phyloP scores from a whole-genome alignment of 768 basidiomycete species.

The Mycena pura region DNA sequence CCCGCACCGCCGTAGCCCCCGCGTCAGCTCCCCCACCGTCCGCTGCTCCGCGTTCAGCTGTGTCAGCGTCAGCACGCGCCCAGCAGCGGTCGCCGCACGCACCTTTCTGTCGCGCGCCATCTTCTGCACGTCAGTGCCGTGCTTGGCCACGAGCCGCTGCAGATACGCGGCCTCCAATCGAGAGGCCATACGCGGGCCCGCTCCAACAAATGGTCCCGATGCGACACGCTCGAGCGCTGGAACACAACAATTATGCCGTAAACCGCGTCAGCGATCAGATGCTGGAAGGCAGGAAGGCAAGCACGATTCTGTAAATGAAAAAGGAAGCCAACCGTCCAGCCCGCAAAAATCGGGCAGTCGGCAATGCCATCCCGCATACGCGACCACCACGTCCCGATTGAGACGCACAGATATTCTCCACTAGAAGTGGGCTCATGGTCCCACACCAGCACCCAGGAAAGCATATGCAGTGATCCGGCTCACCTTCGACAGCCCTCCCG shows the following conservation, averaged over 20 bases:
- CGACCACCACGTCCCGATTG: slow-evolving; percentile 21
- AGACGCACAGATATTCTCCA: slow-evolving; percentile 10
- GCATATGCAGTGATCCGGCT: slow-evolving; percentile 18
- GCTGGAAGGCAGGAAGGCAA: slow-evolving; percentile 26
- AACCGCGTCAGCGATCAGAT: slow-evolving; percentile 27
- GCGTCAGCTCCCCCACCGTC: slow-evolving; percentile 77
- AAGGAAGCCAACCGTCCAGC: slow-evolving; percentile 9
- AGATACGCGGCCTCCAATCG: slow-evolving; percentile 74
- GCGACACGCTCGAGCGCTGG: slow-evolving; percentile 70
- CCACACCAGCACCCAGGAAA: no score
- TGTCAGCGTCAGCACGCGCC: neutral
- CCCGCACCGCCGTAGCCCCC: slow-evolving; percentile 66
- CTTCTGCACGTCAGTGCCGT: slow-evolving; percentile 72
- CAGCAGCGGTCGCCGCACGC: neutral
- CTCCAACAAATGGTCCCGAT: slow-evolving; percentile 44
- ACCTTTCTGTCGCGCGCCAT: slow-evolving; percentile 81
- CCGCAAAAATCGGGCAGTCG: slow-evolving; percentile 22
- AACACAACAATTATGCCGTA: slow-evolving; percentile 30
- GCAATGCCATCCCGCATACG: slow-evolving; percentile 13
- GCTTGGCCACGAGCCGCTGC: slow-evolving; percentile 64
- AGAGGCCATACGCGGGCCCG: slow-evolving; percentile 68
- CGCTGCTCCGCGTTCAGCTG: slow-evolving; percentile 81
- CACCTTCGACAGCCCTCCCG: slow-evolving; percentile 17
- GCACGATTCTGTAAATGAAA: slow-evolving; percentile 17
- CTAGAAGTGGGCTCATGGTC: slow-evolving; percentile 15